Evolutionary conservation across 148 eudicot species (phyloP).

Genomic region (Oxyria digyna): DNA sequence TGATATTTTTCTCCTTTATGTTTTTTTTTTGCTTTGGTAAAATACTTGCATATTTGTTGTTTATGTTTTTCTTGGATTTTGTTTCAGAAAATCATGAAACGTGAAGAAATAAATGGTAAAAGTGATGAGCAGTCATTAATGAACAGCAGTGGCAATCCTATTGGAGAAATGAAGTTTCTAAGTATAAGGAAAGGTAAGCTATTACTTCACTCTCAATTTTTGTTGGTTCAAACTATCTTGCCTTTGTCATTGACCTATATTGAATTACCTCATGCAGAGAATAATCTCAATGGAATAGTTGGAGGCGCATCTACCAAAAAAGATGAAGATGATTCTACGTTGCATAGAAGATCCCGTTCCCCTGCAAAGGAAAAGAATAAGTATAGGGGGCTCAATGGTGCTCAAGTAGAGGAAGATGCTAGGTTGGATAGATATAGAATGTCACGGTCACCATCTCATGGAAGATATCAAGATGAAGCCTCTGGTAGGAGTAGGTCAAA

Average conservation of each 20-base stretch:
- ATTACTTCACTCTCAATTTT: background rate
- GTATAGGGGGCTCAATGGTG: constrained; percentile 15
- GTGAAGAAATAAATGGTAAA: background rate
- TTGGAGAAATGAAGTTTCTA: background rate
- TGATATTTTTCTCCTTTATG: background rate
- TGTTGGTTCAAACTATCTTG: background rate
- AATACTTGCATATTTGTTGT: background rate
- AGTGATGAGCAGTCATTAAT: background rate
- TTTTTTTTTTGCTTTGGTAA: background rate
- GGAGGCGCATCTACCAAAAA: constrained; percentile 16
- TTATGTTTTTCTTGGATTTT: background rate
- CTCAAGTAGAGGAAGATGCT: constrained; percentile 10
- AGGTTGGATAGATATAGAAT: constrained; percentile 12
- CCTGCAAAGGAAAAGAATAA: constrained; percentile 27
- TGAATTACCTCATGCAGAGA: constrained; percentile 15
- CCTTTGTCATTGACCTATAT: background rate
- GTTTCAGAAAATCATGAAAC: background rate
- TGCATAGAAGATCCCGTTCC: constrained; percentile 17
- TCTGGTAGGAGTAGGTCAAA: constrained; percentile 25
- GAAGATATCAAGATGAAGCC: constrained; percentile 26
- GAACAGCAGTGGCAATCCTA: background rate
- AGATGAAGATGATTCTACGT: constrained; percentile 14
- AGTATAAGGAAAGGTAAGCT: background rate
- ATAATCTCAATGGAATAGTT: constrained; percentile 25
- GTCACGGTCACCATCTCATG: constrained; percentile 18